These are phyloP conservation scores for Mycosarcoma maydis DNA, from an alignment of 1,284 basidiomycete species.

Conservation along the genomic window DNA sequence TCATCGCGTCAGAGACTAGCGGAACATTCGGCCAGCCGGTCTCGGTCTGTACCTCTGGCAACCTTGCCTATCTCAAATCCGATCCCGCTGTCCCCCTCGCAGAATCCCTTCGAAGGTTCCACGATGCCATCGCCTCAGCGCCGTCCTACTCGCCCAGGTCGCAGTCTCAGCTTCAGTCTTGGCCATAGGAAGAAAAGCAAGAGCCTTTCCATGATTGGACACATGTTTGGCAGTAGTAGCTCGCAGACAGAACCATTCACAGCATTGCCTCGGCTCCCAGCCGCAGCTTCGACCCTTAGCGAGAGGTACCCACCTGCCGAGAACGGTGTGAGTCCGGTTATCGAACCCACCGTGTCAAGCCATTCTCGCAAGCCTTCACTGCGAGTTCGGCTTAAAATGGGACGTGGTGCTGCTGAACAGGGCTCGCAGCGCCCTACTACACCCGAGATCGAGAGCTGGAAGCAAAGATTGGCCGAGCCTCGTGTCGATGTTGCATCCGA, in stretches of 20 bases:
- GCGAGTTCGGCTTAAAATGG: conserved; percentile 14
- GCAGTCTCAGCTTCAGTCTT: conserved; percentile 16
- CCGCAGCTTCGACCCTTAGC: conserved; percentile 6
- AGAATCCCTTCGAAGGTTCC: neutral
- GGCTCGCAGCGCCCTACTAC: conserved; percentile 25
- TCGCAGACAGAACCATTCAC: neutral
- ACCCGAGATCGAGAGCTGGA: conserved; percentile 54
- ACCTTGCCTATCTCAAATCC: conserved; percentile 14
- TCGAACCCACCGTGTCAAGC: neutral
- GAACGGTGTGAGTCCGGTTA: neutral
- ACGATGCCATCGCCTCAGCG: conserved; percentile 4
- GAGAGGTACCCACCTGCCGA: conserved; percentile 3
- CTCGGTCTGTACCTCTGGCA: conserved; percentile 20
- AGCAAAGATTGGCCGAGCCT: conserved; percentile 6
- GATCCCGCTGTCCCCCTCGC: conserved; percentile 6
- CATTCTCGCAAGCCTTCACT: conserved; percentile 25
- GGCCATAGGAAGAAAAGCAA: conserved; percentile 38
- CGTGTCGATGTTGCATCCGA: neutral
- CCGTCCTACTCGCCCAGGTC: conserved; percentile 11
- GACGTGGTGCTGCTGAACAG: conserved; percentile 4
- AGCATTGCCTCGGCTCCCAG: conserved; percentile 18
- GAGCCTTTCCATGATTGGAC: conserved; percentile 36
- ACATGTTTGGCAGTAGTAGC: conserved; percentile 12
- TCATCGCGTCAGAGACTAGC: conserved; percentile 2
- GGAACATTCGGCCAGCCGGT: conserved; percentile 26